Evolutionary conservation across 2,329 filamentous ascomycete genomes (phyloP).

Genomic region (Pseudocercospora macadamiae): DNA sequence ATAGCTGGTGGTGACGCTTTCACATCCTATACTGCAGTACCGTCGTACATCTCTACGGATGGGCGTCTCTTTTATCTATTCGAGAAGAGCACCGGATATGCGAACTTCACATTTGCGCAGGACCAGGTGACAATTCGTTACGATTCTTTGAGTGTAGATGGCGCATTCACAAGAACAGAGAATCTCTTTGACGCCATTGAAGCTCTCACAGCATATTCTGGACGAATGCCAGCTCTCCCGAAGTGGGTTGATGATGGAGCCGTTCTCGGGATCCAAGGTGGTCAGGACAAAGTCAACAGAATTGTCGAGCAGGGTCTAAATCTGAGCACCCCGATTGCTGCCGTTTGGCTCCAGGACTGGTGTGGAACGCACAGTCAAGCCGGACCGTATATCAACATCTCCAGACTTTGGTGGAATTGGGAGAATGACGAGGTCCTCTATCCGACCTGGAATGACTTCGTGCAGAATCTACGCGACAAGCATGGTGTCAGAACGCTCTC

Average conservation of each 20-base stretch:
- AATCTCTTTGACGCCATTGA: constrained; percentile 39
- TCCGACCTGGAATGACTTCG: constrained; percentile 41
- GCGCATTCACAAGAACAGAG: constrained; percentile 27
- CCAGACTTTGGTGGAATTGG: constrained; percentile 46
- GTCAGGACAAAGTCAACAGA: constrained; percentile 40
- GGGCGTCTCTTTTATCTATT: constrained; percentile 37
- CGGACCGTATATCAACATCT: constrained; percentile 41
- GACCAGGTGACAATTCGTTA: constrained; percentile 30
- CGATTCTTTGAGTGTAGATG: constrained; percentile 30
- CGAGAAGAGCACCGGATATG: constrained; percentile 38
- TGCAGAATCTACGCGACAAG: constrained; percentile 37
- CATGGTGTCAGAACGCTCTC: constrained; percentile 39
- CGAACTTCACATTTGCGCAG: constrained; percentile 38
- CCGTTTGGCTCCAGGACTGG: constrained; percentile 45
- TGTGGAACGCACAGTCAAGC: constrained; percentile 40
- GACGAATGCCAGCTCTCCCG: constrained; percentile 40
- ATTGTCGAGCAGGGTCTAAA: constrained; percentile 40
- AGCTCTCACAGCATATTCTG: constrained; percentile 40
- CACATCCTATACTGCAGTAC: constrained; percentile 41
- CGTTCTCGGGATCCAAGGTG: constrained; percentile 43
- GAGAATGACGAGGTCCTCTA: constrained; percentile 41
- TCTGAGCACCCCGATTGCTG: constrained; percentile 38
- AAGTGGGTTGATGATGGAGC: constrained; percentile 38
- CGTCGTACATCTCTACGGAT: constrained; percentile 39
- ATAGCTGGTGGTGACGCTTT: constrained; percentile 38